Base-by-base conservation (phyloP, 2,329 filamentous ascomycete species). In the Macroventuria anomochaeta region DNA sequence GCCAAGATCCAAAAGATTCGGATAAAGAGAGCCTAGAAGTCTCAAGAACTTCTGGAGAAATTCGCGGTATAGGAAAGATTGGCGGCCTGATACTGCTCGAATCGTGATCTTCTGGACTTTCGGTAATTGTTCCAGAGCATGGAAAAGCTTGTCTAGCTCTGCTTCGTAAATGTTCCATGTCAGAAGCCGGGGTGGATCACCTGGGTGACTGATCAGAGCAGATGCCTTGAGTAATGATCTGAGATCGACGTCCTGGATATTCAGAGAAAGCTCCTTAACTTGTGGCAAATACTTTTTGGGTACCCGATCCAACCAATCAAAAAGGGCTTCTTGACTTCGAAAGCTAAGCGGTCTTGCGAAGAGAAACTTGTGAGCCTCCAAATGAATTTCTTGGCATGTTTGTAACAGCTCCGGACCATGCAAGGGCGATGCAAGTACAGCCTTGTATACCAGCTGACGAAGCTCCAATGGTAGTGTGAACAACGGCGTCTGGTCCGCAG, bases 181-280 rank as follows among this genome's bases (percentile, higher is more conserved):
- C 6, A 50, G 49, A n/a, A 70, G 56, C 7, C 55, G 57, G 7
- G 51, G 40, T 21, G 39, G 44, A n/a, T 46, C 44, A 0, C 29
- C 39, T 23, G 51, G 39, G 17, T 40, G 39, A 28, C 34, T 48
- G 15, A 40, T 33, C 26, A 49, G 29, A 43, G 44, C 38, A 21
- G 51, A 17, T 20, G 28, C n/a, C 15, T 23, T 20, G 18, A 72
- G 56, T 6, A 72, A 34, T 3, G 65, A 53, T n/a, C 53, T 58
- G 2, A 69, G 54, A 53, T 73, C 63, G 10, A 71, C 63, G 39
- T 73, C 69, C n/a, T 64, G 59, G 29, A 73, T 53, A n/a, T 52
- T 56, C 6, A 73, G 38, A 4, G 49, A 56, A 8, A 70, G 47
- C 2, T 65, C 46, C 3, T 49, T 61, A 28, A 65, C 60, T 12